phyloP scores from a whole-genome alignment of 805 yeast genomes.

The Dipodascus geniculatus region DNA sequence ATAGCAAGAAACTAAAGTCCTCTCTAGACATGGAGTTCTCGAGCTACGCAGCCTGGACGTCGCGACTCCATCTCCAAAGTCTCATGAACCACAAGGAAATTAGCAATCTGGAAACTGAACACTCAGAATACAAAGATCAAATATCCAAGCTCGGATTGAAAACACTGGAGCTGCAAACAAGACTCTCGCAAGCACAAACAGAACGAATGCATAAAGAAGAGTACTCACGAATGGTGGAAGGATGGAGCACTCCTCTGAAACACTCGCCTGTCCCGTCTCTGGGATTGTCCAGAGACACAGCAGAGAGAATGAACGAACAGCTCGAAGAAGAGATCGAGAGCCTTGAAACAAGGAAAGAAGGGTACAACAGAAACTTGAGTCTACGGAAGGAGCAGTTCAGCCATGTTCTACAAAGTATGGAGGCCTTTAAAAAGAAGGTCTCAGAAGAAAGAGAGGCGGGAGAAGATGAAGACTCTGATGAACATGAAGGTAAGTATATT shows the following conservation, averaged over 20 bases:
- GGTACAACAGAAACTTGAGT: conserved; percentile 14
- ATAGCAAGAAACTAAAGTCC: not conserved
- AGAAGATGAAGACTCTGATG: conserved; percentile 10
- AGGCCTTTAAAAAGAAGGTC: conserved; percentile 9
- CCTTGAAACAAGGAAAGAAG: conserved; percentile 12
- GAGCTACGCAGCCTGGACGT: conserved; percentile 9
- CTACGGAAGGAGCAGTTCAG: conserved; percentile 15
- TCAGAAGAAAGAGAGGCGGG: conserved; percentile 9
- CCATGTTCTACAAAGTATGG: conserved; percentile 14
- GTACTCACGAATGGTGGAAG: conserved; percentile 15
- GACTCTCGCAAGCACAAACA: conserved; percentile 11
- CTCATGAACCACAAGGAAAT: conserved; percentile 14
- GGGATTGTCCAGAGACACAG: conserved; percentile 15
- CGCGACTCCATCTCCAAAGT: conserved; percentile 15
- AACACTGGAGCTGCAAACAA: conserved; percentile 12
- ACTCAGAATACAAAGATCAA: conserved; percentile 8
- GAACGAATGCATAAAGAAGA: conserved; percentile 16
- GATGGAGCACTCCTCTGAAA: conserved; percentile 12
- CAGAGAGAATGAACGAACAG: conserved; percentile 8
- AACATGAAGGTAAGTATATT: conserved; percentile 5
- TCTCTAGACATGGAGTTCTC: conserved; percentile 11
- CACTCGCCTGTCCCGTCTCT: too few relatives aligned
- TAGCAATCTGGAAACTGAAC: conserved; percentile 12
- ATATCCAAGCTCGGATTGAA: conserved; percentile 8
- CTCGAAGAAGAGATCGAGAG: conserved; percentile 17